These are phyloP conservation scores for Fusarium penzigii DNA, from an alignment of 2,329 filamentous ascomycete species.

Conservation along the genomic window DNA sequence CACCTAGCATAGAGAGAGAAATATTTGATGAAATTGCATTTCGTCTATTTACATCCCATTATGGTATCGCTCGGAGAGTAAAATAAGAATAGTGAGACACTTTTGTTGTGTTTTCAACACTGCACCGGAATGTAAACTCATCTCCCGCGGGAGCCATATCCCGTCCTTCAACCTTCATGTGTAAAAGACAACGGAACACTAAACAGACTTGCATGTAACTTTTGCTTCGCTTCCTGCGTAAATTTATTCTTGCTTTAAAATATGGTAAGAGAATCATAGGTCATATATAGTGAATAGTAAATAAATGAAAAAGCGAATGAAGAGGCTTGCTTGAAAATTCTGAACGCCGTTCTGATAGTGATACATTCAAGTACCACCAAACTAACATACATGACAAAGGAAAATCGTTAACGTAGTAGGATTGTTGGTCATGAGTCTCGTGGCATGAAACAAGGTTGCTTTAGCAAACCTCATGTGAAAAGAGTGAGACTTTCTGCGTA, in stretches of 20 bases:
- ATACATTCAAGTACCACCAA: too few species aligned
- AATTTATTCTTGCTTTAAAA: too few species aligned
- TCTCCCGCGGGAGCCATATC: neutral
- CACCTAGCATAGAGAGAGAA: neutral
- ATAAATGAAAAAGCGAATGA: too few species aligned
- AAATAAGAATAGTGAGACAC: neutral
- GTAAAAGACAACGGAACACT: too few species aligned
- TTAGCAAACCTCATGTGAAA: constrained; percentile 10
- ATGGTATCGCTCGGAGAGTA: neutral
- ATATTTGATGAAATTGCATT: neutral
- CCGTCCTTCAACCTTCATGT: too few species aligned
- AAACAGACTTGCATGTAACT: too few species aligned
- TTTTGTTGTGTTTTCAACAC: neutral
- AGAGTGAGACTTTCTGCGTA: constrained; percentile 2
- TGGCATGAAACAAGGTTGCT: neutral
- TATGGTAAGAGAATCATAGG: too few species aligned
- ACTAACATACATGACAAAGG: neutral
- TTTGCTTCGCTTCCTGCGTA: too few species aligned
- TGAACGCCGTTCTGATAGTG: too few species aligned
- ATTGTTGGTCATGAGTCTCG: constrained; percentile 6
- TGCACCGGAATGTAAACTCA: neutral
- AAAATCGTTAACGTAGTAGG: neutral
- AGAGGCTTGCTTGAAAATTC: too few species aligned
- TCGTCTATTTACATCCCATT: neutral
- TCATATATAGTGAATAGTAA: too few species aligned